Conservation (phyloP, 805 yeast genomes). For the Cyberlindnera sargentensis region DNA sequence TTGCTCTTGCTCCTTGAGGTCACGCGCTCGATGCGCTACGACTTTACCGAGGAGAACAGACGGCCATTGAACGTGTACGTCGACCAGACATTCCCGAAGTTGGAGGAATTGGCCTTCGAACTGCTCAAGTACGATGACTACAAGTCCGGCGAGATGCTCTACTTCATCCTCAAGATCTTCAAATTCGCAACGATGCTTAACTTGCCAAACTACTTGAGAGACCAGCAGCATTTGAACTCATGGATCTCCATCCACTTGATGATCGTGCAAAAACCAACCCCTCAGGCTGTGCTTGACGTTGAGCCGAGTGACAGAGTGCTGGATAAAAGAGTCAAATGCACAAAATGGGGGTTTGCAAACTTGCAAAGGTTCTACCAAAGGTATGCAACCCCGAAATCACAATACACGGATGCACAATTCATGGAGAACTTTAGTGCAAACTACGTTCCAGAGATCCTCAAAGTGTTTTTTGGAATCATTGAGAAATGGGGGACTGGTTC, state of each 20-base stretch:
- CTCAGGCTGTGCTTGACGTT: slow-evolving; percentile 40
- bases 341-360: slow-evolving; percentile 87
- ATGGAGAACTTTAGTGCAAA: slow-evolving; percentile 44
- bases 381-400: slow-evolving; percentile 33
- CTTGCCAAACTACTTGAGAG: slow-evolving; percentile 44
- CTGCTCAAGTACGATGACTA: slow-evolving; percentile 26
- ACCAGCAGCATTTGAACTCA: slow-evolving; percentile 31
- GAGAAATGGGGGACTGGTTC: slow-evolving; percentile 32
- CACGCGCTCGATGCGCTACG: slow-evolving; percentile 49
- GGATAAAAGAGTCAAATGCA: slow-evolving; percentile 56
- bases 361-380: slow-evolving; percentile 61
- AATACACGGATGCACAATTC: slow-evolving; percentile 41
- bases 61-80: slow-evolving; percentile 42
- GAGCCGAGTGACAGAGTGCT: slow-evolving; percentile 41
- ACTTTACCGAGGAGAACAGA: slow-evolving; percentile 46
- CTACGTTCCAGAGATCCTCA: slow-evolving; percentile 65
- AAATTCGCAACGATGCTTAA: slow-evolving; percentile 56
- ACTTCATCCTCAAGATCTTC: slow-evolving; percentile 57
- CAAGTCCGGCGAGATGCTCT: slow-evolving; percentile 40
- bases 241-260: slow-evolving; percentile 68
- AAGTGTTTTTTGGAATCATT: slow-evolving; percentile 47
- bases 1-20: slow-evolving; percentile 50
- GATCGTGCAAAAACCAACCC: slow-evolving; percentile 48
- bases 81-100: slow-evolving; percentile 44
- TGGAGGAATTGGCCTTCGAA: slow-evolving; percentile 44